Conservation (phyloP, 1,284 basidiomycete species). For the Boletus mariae region DNA sequence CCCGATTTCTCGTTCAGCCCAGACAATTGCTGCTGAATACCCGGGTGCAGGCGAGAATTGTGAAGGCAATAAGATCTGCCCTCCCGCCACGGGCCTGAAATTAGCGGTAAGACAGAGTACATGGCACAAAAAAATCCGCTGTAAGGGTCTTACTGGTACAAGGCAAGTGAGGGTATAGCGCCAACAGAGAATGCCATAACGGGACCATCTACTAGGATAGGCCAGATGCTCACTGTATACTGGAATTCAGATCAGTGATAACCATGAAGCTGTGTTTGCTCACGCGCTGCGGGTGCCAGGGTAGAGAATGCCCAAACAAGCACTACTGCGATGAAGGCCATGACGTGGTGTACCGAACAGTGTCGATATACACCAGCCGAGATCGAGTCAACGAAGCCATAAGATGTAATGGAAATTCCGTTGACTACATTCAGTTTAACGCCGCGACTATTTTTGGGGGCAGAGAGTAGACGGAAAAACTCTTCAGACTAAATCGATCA, state of each 20-base stretch:
- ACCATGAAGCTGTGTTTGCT: background rate
- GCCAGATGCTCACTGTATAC: constrained; percentile 10
- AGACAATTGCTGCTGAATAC: constrained; percentile 12
- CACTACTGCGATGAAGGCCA: constrained; percentile 4
- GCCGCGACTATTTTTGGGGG: background rate
- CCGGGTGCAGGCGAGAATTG: constrained; percentile 7
- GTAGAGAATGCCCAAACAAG: constrained; percentile 10
- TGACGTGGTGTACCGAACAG: constrained; percentile 9
- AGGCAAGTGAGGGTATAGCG: constrained; percentile 9
- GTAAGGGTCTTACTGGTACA: constrained; percentile 12
- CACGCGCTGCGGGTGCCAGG: constrained; percentile 10
- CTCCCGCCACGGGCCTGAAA: constrained; percentile 8
- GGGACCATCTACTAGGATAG: constrained; percentile 10
- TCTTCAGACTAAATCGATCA: constrained; percentile 13
- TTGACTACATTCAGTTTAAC: constrained; percentile 6
- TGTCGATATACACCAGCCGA: background rate
- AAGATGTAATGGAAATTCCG: constrained; percentile 13
- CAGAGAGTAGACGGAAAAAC: constrained; percentile 11
- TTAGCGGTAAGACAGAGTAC: background rate
- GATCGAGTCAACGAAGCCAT: constrained; percentile 6
- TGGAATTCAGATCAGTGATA: background rate
- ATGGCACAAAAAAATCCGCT: background rate
- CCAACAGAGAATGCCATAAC: constrained; percentile 13
- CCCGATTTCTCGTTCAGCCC: constrained; percentile 12
- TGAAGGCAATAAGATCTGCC: background rate